phyloP scores from a whole-genome alignment of 2,329 filamentous ascomycete genomes.

The Trichoderma koningiopsis region DNA sequence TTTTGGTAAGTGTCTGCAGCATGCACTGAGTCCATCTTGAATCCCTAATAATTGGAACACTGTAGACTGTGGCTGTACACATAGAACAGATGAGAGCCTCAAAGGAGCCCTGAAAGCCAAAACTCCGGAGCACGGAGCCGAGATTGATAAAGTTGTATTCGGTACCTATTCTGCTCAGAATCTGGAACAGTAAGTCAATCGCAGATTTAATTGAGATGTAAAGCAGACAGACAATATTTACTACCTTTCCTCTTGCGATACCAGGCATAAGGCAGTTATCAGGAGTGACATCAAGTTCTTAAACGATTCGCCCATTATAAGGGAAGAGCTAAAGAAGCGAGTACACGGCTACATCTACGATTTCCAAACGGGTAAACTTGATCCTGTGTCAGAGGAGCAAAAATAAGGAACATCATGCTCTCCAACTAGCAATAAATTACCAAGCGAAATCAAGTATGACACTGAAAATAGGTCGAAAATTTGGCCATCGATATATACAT shows the following conservation, averaged over 20 bases:
- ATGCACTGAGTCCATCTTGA: neutral
- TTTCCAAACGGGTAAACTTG: neutral
- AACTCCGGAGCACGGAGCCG: neutral
- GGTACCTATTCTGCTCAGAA: neutral
- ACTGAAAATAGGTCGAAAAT: too few species aligned
- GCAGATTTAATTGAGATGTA: neutral
- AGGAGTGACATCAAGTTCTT: neutral
- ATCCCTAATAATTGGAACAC: neutral
- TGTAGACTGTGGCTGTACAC: neutral
- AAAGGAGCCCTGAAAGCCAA: neutral
- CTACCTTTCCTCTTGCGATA: neutral
- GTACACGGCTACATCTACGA: neutral
- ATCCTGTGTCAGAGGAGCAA: neutral
- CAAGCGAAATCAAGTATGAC: too few species aligned
- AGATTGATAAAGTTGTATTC: neutral
- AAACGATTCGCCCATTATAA: neutral
- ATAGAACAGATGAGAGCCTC: neutral
- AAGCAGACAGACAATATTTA: neutral
- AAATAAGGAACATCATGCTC: neutral
- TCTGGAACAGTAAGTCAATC: neutral
- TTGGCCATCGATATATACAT: too few species aligned
- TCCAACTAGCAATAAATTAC: neutral
- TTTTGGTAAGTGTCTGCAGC: neutral
- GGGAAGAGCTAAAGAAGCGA: neutral
- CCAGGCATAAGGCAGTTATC: neutral